Evolutionary conservation across 2,329 filamentous ascomycete genomes (phyloP), one percentile per base, ranked within the genome.

Genomic region (Monosporascus sp.): DNA sequence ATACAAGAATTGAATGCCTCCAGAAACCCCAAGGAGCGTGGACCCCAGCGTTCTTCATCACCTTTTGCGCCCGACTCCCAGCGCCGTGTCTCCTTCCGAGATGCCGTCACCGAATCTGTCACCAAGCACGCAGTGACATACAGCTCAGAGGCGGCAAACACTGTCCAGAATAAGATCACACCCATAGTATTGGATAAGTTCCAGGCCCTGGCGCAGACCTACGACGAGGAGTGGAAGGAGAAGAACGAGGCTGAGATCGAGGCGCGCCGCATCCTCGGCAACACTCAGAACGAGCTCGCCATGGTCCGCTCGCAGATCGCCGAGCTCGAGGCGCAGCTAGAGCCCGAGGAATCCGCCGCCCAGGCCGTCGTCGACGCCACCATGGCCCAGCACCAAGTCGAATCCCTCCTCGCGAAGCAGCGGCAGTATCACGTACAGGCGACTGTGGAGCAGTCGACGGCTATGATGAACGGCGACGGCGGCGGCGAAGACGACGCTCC

Each of bases 141-240:
- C 62, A 76, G 79, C 62, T 88, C 78, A 20, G 85, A 79, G 51
- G 87, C 86, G 2, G 87, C 87, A 25, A 86, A 83, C 55, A 83
- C 83, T 3, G 79, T 91, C 9, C 83, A 89, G 53, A 79, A 81
- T 15, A 87, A 83, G 60, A 87, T 90, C 60, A 82, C 83, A 5
- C 81, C 85, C 3, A 75, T 89, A 6, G 81, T 91, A 55, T 74
- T 87, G 7, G 85, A 90, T 54, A 89, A 89, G 60, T 85, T 90
- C 57, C 82, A 85, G 61, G 85, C 87, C 57, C 75, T 92, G 11
- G 83, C 87, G 2, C 77, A 78, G 53, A 85, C 78, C 52, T 90
- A 90, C 64, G 89, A 94, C 54, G 81, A 86, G 27, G 88, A 93
- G 66, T 82, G 89, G 62, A 79, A 81, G 50, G 87, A 91, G 59